These are phyloP conservation scores for Gastrodia elata DNA, from an alignment of 106 monocot species.

Conservation along the genomic window DNA sequence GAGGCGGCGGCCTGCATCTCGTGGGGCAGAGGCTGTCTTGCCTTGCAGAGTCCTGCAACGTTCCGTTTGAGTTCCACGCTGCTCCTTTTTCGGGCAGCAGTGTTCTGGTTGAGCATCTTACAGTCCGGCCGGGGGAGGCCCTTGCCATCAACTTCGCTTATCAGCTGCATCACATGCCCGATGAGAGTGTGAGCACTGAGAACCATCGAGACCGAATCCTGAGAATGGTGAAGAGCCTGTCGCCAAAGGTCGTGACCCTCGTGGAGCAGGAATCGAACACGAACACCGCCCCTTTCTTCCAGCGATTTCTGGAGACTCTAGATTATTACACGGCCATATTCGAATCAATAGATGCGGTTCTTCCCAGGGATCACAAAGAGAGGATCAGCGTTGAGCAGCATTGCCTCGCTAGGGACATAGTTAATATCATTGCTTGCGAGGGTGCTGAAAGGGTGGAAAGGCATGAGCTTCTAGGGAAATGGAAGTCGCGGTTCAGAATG, in stretches of 20 bases:
- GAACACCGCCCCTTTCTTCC: constrained; percentile 72
- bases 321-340: constrained; percentile 68
- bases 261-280: constrained; percentile 92
- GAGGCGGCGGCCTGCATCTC: constrained; percentile 65
- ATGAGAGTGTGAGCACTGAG: constrained; percentile 73
- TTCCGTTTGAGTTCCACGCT: constrained; percentile 76
- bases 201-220: constrained; percentile 80
- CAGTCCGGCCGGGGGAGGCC: constrained; percentile 45
- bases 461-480: constrained; percentile 80
- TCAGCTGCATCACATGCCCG: constrained; percentile 80
- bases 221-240: constrained; percentile 68
- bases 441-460: constrained; percentile 83
- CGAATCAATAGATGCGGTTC: constrained; percentile 68
- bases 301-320: constrained; percentile 69
- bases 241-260: constrained; percentile 70
- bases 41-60: constrained; percentile 44
- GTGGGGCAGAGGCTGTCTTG: constrained; percentile 55
- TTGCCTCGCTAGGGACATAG: constrained; percentile 90
- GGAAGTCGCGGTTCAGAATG: constrained; percentile 82
- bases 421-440: constrained; percentile 88
- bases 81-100: constrained; percentile 37
- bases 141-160: constrained; percentile 82
- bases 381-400: constrained; percentile 84
- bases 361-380: constrained; percentile 58
- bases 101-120: constrained; percentile 45